Evolutionary conservation across 257 asterid species (phyloP).

Genomic region (Dorcoceras hygrometricum): DNA sequence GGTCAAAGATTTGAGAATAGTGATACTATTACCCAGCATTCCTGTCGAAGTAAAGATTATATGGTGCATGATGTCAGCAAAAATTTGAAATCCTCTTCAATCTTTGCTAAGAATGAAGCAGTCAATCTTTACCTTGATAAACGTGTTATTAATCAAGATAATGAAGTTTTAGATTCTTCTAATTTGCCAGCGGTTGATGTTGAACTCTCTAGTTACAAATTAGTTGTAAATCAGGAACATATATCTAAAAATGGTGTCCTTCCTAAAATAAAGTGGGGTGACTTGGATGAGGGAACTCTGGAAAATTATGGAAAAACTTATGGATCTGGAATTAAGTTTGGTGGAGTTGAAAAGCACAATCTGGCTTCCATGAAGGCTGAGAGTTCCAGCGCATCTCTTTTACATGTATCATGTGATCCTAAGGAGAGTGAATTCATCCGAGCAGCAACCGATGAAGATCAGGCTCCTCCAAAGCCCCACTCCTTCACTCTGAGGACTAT

Average conservation of each 20-base stretch:
- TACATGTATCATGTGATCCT: conserved; percentile 26
- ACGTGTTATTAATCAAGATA: conserved; percentile 48
- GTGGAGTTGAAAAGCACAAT: conserved; percentile 36
- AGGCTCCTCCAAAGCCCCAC: conserved; percentile 30
- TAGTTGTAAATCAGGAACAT: conserved; percentile 36
- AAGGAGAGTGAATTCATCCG: conserved; percentile 27
- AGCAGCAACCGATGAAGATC: conserved; percentile 27
- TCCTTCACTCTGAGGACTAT: conserved; percentile 25
- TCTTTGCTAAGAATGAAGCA: conserved; percentile 36
- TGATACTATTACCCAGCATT: conserved; percentile 32
- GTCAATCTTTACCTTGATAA: conserved; percentile 38
- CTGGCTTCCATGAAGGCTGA: conserved; percentile 31
- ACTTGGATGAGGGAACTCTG: conserved; percentile 80
- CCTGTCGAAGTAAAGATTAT: conserved; percentile 34
- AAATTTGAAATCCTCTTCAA: conserved; percentile 28
- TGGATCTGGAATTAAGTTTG: conserved; percentile 41
- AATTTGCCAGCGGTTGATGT: conserved; percentile 27
- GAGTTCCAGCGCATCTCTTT: conserved; percentile 29
- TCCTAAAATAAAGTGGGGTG: conserved; percentile 90
- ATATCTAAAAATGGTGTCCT: conserved; percentile 38
- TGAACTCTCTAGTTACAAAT: conserved; percentile 29
- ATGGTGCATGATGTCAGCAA: conserved; percentile 29
- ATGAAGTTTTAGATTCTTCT: conserved; percentile 33
- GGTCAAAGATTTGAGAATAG: conserved; percentile 31
- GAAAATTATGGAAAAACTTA: conserved; percentile 47